A percentile compares a stretch with the other conserved stretches of the same genome.
phyloP scores from a whole-genome alignment of 2,329 filamentous ascomycete species.

The Fusarium coicis region DNA sequence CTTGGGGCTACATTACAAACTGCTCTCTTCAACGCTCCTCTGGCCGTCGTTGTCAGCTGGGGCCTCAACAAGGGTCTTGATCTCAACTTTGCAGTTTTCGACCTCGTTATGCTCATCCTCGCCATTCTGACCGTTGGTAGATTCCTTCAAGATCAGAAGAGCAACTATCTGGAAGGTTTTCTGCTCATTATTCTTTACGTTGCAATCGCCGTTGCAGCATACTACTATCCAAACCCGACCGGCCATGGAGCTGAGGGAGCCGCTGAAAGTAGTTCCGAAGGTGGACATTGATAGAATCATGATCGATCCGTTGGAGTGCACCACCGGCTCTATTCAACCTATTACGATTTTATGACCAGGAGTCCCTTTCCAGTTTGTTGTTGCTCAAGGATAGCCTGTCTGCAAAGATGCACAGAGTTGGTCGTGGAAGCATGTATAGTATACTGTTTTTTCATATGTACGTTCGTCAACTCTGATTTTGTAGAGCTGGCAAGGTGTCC shows the following conservation, averaged over 20 bases:
- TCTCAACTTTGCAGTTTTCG: constrained; percentile 88
- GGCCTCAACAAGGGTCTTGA: constrained; percentile 76
- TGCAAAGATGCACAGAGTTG: not conserved
- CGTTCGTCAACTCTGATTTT: not conserved
- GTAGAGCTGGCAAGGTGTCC: not conserved
- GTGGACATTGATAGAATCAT: constrained; percentile 17
- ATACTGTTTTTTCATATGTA: not conserved
- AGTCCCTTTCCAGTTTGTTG: constrained; percentile 2
- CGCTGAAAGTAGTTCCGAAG: constrained; percentile 13
- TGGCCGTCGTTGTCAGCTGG: constrained; percentile 88
- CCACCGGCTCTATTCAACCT: not conserved
- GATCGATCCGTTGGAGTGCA: not conserved
- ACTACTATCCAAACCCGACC: constrained; percentile 62
- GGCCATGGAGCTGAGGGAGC: constrained; percentile 5
- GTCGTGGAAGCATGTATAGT: not conserved
- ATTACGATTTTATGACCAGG: constrained; percentile 20
- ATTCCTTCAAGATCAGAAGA: constrained; percentile 88
- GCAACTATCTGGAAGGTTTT: constrained; percentile 88
- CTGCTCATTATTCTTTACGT: constrained; percentile 78
- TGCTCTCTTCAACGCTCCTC: constrained; percentile 85
- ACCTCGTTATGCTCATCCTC: constrained; percentile 82
- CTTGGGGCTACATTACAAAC: constrained; percentile 91
- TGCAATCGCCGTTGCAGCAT: constrained; percentile 68
- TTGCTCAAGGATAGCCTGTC: not conserved
- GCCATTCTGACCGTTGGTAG: constrained; percentile 88